phyloP scores from a whole-genome alignment of 2,329 filamentous ascomycete species.

The Didymella segeticola region DNA sequence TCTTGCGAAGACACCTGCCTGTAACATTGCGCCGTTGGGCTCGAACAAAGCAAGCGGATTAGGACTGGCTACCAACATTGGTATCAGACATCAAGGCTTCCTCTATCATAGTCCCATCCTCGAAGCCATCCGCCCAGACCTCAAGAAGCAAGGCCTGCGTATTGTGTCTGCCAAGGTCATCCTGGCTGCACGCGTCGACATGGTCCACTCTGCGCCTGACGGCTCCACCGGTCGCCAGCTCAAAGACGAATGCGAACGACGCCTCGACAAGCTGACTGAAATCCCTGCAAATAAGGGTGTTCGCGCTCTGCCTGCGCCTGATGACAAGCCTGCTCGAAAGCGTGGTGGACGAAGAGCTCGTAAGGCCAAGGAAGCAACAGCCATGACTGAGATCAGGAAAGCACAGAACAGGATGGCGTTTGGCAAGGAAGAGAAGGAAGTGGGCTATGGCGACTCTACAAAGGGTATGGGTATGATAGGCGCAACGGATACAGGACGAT shows the following conservation, averaged over 20 bases:
- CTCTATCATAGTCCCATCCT: slow-evolving; percentile 93
- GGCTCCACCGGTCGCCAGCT: slow-evolving; percentile 84
- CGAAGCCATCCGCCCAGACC: slow-evolving; percentile 79
- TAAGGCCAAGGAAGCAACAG: slow-evolving; percentile 94
- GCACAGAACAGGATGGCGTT: slow-evolving; percentile 96
- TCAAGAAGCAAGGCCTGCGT: slow-evolving; percentile 92
- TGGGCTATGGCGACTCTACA: slow-evolving; percentile 88
- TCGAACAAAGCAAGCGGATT: slow-evolving; percentile 83
- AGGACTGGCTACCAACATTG: slow-evolving; percentile 91
- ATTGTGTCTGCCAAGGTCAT: slow-evolving; percentile 94
- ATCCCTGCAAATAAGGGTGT: slow-evolving; percentile 87
- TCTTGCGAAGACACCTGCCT: slow-evolving; percentile 89
- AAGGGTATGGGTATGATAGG: slow-evolving; percentile 96
- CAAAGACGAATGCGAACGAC: slow-evolving; percentile 80
- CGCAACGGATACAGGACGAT: slow-evolving; percentile 82
- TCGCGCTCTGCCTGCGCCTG: slow-evolving; percentile 86
- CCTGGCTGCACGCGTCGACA: slow-evolving; percentile 89
- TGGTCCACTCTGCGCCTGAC: slow-evolving; percentile 79
- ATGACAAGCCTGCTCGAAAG: slow-evolving; percentile 93
- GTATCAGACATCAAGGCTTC: slow-evolving; percentile 89
- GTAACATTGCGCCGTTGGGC: slow-evolving; percentile 89
- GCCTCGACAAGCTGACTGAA: slow-evolving; percentile 91
- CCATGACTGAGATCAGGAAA: slow-evolving; percentile 95
- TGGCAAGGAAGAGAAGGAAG: slow-evolving; percentile 92
- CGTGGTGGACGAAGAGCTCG: slow-evolving; percentile 87